These are phyloP conservation scores for Limnomonas spitsbergensis DNA, from an alignment of 139 green algal genomes.

Conservation along the genomic window DNA sequence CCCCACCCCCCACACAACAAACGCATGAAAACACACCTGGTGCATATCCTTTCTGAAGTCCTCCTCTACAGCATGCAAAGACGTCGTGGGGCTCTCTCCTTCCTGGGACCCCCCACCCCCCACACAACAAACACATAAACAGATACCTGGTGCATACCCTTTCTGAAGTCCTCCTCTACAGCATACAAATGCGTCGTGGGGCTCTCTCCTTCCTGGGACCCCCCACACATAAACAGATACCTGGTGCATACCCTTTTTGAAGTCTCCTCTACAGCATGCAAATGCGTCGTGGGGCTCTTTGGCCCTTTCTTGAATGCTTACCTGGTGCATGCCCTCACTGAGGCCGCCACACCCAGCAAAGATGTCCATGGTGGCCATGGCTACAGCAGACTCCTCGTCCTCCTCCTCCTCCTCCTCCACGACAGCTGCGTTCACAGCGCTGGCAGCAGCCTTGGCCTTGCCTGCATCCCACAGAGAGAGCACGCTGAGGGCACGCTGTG, in stretches of 20 bases:
- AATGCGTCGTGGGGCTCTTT: background rate
- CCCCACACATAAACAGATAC: constrained; percentile 27
- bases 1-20: no score
- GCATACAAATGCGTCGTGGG: background rate
- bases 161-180: no score
- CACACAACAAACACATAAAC: no score
- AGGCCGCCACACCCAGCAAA: constrained; percentile 95
- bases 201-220: no score
- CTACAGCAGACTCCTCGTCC: constrained; percentile 15
- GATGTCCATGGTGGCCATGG: constrained; percentile 86
- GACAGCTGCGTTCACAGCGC: background rate
- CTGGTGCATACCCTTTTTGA: constrained; percentile 92
- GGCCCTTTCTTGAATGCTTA: constrained; percentile 17
- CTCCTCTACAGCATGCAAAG: background rate
- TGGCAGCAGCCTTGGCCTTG: background rate
- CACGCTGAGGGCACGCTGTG: no score
- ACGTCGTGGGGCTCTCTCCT: background rate
- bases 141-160: no score
- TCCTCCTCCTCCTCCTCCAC: constrained; percentile 14
- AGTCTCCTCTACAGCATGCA: constrained; percentile 61
- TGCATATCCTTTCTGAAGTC: no score
- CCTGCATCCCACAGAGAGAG: no score
- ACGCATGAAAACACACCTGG: no score
- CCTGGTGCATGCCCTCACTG: constrained; percentile 91
- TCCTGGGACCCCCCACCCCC: no score